phyloP scores from a whole-genome alignment of 192 early-diverging fungal species.

The Backusella macrospora region DNA sequence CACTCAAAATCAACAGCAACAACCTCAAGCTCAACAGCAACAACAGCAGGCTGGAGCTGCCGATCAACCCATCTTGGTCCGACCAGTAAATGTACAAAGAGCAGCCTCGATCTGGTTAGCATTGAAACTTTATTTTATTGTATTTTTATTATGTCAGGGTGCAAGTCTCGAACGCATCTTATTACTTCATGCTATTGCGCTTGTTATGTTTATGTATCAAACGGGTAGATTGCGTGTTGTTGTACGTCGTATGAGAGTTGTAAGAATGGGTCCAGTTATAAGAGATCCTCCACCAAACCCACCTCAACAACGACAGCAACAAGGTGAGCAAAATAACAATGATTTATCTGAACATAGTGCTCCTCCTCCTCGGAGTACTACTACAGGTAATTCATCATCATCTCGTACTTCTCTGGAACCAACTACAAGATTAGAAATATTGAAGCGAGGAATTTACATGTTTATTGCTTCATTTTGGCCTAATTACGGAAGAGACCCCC shows the following conservation, averaged over 20 bases:
- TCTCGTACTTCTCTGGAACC: neutral
- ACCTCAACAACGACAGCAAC: slow-evolving; percentile 3
- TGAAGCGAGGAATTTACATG: slow-evolving; percentile 25
- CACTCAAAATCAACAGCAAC: neutral
- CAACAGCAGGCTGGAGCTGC: neutral
- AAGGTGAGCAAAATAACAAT: neutral
- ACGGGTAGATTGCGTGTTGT: slow-evolving; percentile 57
- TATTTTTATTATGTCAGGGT: slow-evolving; percentile 66
- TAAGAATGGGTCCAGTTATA: neutral
- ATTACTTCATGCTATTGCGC: slow-evolving; percentile 54
- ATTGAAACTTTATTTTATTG: slow-evolving; percentile 59
- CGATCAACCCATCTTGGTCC: neutral
- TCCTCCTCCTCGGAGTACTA: neutral
- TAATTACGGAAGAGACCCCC: slow-evolving; percentile 27
- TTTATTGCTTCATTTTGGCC: slow-evolving; percentile 35
- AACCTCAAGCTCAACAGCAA: neutral
- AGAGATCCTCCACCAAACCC: neutral
- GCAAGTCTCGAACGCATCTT: slow-evolving; percentile 60
- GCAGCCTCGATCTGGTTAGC: slow-evolving; percentile 58
- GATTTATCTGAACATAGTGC: neutral
- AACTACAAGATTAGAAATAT: slow-evolving; percentile 17
- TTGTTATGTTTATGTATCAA: slow-evolving; percentile 64
- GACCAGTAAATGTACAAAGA: slow-evolving; percentile 21
- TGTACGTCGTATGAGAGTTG: slow-evolving; percentile 26
- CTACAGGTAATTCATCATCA: too few relatives aligned